Percentiles rank a stretch among this genome's conserved stretches.
Conservation (phyloP, 352 stramenopile species). For the Globisporangium barbulae region DNA sequence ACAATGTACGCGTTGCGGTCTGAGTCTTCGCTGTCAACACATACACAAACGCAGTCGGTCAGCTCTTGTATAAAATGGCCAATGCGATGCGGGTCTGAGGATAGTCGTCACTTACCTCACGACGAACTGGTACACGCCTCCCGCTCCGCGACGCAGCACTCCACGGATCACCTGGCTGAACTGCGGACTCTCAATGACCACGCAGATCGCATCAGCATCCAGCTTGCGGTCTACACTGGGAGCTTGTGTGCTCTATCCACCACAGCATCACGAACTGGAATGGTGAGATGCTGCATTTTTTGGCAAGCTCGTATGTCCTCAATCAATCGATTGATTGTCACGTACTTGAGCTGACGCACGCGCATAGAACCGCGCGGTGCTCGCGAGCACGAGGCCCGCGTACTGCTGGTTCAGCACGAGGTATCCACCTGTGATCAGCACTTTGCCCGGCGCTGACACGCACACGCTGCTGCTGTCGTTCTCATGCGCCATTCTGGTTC, state of each 20-base stretch:
- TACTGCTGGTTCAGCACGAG: conserved; percentile 92
- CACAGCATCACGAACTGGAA: neutral
- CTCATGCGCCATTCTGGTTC: neutral
- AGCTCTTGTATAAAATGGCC: too few species aligned
- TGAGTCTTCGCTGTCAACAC: conserved; percentile 26
- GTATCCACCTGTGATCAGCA: conserved; percentile 95
- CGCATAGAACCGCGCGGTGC: conserved; percentile 92
- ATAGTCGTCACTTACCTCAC: conserved; percentile 21
- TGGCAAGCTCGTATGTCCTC: neutral
- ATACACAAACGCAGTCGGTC: neutral
- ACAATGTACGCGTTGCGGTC: conserved; percentile 90
- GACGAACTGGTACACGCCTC: conserved; percentile 25
- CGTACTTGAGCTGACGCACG: conserved; percentile 23
- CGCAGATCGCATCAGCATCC: conserved; percentile 4
- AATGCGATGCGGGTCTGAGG: neutral
- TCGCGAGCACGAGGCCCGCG: conserved; percentile 88
- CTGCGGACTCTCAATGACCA: conserved; percentile 88
- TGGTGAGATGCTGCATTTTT: neutral
- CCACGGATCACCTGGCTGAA: conserved; percentile 70
- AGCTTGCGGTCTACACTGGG: neutral
- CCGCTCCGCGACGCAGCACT: conserved; percentile 22
- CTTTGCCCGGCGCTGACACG: conserved; percentile 95
- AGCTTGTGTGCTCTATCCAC: too few species aligned
- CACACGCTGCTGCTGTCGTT: conserved; percentile 19
- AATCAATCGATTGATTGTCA: neutral